Evolutionary conservation across 768 basidiomycete genomes (phyloP).

Genomic region (Auricularia auricula-judae): DNA sequence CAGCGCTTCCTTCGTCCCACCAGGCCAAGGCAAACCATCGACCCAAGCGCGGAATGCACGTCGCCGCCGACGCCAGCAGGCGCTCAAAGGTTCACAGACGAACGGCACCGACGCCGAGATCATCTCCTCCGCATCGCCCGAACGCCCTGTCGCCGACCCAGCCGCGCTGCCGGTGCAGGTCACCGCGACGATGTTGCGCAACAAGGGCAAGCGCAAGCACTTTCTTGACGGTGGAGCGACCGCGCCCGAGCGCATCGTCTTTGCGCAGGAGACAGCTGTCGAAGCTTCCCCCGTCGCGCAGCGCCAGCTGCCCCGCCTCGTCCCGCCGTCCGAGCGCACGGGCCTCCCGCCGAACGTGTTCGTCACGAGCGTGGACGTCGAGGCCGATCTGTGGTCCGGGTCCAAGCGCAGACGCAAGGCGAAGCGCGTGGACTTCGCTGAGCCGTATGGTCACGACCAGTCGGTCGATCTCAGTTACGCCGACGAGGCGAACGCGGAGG

Average conservation of each 20-base stretch:
- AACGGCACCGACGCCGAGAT: not conserved
- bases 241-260: conserved; percentile 32
- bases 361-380: conserved; percentile 64
- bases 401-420: not conserved
- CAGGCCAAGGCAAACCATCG: conserved; percentile 46
- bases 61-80: conserved; percentile 33
- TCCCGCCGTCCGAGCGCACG: conserved; percentile 56
- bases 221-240: conserved; percentile 27
- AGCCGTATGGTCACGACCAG: not conserved
- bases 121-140: not conserved
- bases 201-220: conserved; percentile 66
- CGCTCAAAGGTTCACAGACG: not conserved
- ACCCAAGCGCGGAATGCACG: conserved; percentile 52
- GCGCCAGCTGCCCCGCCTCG: conserved; percentile 24
- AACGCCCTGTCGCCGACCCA: not conserved
- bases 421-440: not conserved
- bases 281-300: conserved; percentile 10
- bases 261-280: conserved; percentile 46
- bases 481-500: conserved; percentile 22
- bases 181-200: conserved; percentile 46
- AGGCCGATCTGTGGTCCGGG: conserved; percentile 31
- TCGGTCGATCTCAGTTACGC: conserved; percentile 13
- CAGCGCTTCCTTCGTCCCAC: conserved; percentile 28
- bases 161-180: conserved; percentile 16
- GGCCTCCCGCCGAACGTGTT: conserved; percentile 52